These are phyloP conservation scores for Fusarium xylarioides DNA, from an alignment of 2,329 filamentous ascomycete genomes.

Conservation along the genomic window DNA sequence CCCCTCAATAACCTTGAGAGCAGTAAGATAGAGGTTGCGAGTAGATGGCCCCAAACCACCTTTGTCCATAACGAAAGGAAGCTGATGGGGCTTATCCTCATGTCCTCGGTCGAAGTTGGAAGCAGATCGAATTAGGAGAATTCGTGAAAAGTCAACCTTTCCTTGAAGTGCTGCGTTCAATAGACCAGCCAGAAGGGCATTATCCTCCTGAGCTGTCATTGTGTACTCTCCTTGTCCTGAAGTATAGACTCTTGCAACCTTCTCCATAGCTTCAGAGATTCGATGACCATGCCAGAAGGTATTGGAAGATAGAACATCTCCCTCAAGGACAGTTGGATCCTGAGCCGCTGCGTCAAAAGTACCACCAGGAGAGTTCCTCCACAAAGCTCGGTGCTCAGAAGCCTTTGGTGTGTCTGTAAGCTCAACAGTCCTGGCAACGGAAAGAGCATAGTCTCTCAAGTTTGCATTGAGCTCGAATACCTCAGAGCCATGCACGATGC, in stretches of 20 bases:
- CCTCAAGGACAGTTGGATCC: conserved; percentile 20
- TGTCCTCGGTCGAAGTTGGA: conserved; percentile 35
- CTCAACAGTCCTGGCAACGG: not conserved
- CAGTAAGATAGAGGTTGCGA: conserved; percentile 25
- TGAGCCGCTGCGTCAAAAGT: conserved; percentile 7
- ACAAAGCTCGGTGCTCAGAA: conserved; percentile 8
- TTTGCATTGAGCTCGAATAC: conserved; percentile 29
- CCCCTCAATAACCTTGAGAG: conserved; percentile 17
- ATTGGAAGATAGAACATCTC: conserved; percentile 33
- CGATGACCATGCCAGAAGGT: conserved; percentile 35
- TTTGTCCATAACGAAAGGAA: conserved; percentile 35
- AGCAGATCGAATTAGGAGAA: conserved; percentile 27
- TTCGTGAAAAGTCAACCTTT: conserved; percentile 28
- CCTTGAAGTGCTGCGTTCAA: conserved; percentile 23
- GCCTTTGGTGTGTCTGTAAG: conserved; percentile 15
- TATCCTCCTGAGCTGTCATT: conserved; percentile 39
- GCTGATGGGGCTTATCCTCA: conserved; percentile 23
- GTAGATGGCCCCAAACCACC: conserved; percentile 31
- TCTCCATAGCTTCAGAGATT: conserved; percentile 33
- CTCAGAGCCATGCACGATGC: conserved; percentile 29
- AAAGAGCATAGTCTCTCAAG: conserved; percentile 24
- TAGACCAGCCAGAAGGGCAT: conserved; percentile 21
- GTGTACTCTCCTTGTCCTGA: conserved; percentile 22
- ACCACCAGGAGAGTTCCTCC: not conserved
- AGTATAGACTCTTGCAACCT: conserved; percentile 24